phyloP scores from a whole-genome alignment of 805 yeast genomes.

The Yarrowia yakushimensis region DNA sequence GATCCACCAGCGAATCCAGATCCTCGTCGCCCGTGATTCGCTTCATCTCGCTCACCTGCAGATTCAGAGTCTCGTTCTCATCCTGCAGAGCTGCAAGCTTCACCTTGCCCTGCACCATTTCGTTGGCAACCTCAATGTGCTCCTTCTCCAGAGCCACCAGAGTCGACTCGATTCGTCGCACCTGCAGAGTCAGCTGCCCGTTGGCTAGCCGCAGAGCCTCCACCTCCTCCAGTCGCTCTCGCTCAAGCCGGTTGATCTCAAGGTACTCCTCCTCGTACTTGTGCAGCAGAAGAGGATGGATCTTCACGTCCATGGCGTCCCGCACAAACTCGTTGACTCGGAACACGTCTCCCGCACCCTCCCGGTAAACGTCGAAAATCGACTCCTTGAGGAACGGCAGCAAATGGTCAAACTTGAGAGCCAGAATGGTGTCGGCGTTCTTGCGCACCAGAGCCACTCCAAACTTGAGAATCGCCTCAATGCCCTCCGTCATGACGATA shows the following conservation, averaged over 20 bases:
- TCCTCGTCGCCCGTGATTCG: conserved; percentile 14
- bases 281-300: conserved; percentile 68
- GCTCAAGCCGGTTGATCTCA: conserved; percentile 66
- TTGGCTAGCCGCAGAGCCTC: conserved; percentile 59
- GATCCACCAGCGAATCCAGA: neutral
- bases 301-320: conserved; percentile 70
- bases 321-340: conserved; percentile 68
- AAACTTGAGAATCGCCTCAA: conserved; percentile 79
- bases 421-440: conserved; percentile 57
- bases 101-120: conserved; percentile 76
- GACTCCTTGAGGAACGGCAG: conserved; percentile 74
- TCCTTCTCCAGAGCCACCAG: conserved; percentile 70
- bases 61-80: conserved; percentile 61
- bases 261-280: conserved; percentile 72
- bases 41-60: conserved; percentile 36
- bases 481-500: conserved; percentile 84
- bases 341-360: conserved; percentile 44
- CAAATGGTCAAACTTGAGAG: conserved; percentile 70
- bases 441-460: conserved; percentile 75
- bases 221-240: conserved; percentile 60
- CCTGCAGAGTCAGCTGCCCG: conserved; percentile 67
- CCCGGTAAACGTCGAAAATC: conserved; percentile 67
- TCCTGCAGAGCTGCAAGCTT: conserved; percentile 69
- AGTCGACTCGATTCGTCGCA: conserved; percentile 66
- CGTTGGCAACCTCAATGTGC: conserved; percentile 83